phyloP scores from a whole-genome alignment of 1,284 basidiomycete genomes.

The Malassezia cuniculi region DNA sequence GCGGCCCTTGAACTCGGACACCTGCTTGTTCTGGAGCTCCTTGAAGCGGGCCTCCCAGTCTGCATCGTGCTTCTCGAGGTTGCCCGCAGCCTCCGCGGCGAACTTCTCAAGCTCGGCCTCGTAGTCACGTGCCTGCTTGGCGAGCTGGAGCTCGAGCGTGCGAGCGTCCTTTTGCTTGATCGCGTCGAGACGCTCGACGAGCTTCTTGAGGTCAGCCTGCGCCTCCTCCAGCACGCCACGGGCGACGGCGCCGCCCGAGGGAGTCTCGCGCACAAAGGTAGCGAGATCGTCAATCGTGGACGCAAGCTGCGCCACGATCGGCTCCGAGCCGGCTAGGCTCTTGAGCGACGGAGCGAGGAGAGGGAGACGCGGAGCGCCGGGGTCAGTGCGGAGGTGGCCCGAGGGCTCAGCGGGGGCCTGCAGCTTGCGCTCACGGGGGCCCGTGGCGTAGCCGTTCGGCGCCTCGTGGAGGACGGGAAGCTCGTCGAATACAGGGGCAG shows the following conservation, averaged over 20 bases:
- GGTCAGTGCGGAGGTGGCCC: constrained; percentile 29
- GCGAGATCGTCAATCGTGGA: constrained; percentile 85
- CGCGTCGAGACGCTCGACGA: constrained; percentile 64
- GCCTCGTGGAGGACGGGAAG: constrained; percentile 32
- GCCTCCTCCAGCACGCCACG: constrained; percentile 50
- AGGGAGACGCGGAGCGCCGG: constrained; percentile 48
- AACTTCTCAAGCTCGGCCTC: constrained; percentile 66
- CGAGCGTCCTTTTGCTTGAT: constrained; percentile 68
- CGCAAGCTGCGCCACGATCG: constrained; percentile 80
- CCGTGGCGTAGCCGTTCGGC: constrained; percentile 24
- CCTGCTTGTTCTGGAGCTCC: constrained; percentile 61
- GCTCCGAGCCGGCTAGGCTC: constrained; percentile 63
- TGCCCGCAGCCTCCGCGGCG: constrained; percentile 70
- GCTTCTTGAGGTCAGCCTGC: constrained; percentile 66
- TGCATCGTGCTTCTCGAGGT: constrained; percentile 71
- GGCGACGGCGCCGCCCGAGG: constrained; percentile 50
- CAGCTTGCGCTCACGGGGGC: constrained; percentile 28
- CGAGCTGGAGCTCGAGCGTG: constrained; percentile 61
- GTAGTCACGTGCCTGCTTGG: constrained; percentile 57
- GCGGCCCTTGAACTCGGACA: constrained; percentile 70
- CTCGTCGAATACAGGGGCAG: constrained; percentile 19
- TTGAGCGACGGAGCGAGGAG: constrained; percentile 69
- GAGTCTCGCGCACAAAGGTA: constrained; percentile 55
- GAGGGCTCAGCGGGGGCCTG: constrained; percentile 19
- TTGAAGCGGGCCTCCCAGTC: constrained; percentile 73